Percentiles rank a stretch among this genome's conserved stretches.
These are phyloP conservation scores for Globisporangium cystogenes DNA, from an alignment of 352 stramenopile species.

Conservation along the genomic window DNA sequence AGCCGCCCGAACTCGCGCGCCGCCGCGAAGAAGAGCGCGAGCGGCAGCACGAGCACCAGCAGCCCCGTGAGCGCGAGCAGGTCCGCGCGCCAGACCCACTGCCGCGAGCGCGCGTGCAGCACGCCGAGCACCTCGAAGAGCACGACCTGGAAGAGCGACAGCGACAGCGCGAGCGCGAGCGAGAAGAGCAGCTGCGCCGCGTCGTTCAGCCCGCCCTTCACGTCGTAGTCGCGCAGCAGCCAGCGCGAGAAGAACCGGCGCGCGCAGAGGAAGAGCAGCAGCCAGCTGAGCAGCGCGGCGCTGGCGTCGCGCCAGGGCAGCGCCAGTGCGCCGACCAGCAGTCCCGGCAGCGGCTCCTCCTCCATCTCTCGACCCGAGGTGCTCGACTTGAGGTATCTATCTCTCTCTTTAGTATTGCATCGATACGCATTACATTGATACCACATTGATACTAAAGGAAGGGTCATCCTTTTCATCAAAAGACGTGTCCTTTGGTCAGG, in stretches of 20 bases:
- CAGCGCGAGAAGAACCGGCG: constrained; percentile 80
- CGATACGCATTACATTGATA: too few relatives aligned
- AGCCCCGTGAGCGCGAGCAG: constrained; percentile 75
- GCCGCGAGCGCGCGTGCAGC: constrained; percentile 47
- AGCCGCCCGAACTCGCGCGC: constrained; percentile 52
- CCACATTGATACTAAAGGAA: too few relatives aligned
- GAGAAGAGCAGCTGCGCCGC: constrained; percentile 67
- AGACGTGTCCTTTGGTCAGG: too few relatives aligned
- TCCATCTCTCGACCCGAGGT: too few relatives aligned
- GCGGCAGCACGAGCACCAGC: constrained; percentile 66
- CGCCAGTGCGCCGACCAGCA: constrained; percentile 13
- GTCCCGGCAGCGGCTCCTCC: neutral
- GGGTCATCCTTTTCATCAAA: too few relatives aligned
- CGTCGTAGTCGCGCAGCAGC: constrained; percentile 82
- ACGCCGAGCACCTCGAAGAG: constrained; percentile 78
- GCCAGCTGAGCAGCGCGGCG: constrained; percentile 34
- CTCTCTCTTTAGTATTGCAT: too few relatives aligned
- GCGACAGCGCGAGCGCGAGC: constrained; percentile 64
- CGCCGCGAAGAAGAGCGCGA: constrained; percentile 72
- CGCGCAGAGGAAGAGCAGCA: constrained; percentile 58
- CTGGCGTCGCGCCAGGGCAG: constrained; percentile 26
- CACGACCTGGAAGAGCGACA: constrained; percentile 79
- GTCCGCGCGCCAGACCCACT: constrained; percentile 74
- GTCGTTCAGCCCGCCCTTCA: constrained; percentile 47
- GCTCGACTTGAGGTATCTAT: too few relatives aligned